Evolutionary conservation across 495 filamentous ascomycete species (phyloP).

Genomic region (Saxophila tyrrhenica): DNA sequence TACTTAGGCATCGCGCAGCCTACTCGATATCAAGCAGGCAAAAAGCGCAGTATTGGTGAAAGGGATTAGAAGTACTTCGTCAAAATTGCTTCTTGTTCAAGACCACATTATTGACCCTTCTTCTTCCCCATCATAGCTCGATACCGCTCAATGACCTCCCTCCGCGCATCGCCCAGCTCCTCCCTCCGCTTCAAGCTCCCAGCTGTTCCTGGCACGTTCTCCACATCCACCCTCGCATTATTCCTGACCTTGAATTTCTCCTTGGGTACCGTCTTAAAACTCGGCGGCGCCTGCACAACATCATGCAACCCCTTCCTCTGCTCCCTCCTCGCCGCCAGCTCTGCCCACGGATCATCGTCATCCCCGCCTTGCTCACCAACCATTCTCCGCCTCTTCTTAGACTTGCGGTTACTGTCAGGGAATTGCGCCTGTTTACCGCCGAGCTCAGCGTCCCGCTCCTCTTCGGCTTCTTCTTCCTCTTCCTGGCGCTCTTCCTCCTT

Average conservation of each 20-base stretch:
- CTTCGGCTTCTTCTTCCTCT: constrained; percentile 54
- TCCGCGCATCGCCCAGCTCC: constrained; percentile 64
- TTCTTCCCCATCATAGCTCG: constrained; percentile 53
- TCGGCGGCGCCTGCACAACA: constrained; percentile 70
- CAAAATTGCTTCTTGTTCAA: too few relatives aligned
- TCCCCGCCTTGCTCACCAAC: constrained; percentile 32
- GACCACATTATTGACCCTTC: neutral
- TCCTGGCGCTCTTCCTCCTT: constrained; percentile 49
- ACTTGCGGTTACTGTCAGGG: constrained; percentile 41
- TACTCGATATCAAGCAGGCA: too few relatives aligned
- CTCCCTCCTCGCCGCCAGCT: constrained; percentile 42
- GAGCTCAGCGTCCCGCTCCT: constrained; percentile 36
- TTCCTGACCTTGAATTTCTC: constrained; percentile 57
- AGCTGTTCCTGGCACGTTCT: constrained; percentile 59
- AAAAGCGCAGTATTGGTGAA: too few relatives aligned
- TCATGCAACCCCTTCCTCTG: constrained; percentile 55
- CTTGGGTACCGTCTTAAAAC: constrained; percentile 50
- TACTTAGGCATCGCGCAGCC: too few relatives aligned
- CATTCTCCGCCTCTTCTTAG: constrained; percentile 32
- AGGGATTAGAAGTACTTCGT: too few relatives aligned
- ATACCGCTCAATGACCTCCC: constrained; percentile 71
- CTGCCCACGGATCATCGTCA: constrained; percentile 63
- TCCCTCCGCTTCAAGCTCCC: constrained; percentile 75
- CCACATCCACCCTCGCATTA: constrained; percentile 60
- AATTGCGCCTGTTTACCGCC: constrained; percentile 38